These are phyloP conservation scores for Microstegium vimineum DNA, from an alignment of 176 grass and related monocot genomes.

Conservation along the genomic window DNA sequence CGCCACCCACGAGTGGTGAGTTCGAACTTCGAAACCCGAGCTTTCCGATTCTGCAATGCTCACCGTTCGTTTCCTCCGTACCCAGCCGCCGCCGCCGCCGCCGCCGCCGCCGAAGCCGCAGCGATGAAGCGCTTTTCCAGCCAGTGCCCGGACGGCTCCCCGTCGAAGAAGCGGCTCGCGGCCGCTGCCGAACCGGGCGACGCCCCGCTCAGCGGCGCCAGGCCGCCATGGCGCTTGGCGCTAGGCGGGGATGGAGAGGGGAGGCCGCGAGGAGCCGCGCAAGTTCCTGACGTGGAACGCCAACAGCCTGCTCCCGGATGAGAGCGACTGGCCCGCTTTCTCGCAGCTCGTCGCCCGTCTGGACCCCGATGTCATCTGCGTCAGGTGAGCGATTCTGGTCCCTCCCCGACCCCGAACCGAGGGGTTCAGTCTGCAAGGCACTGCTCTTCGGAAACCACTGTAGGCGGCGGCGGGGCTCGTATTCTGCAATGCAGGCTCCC, in stretches of 20 bases:
- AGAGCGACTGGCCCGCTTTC: slow-evolving; percentile 86
- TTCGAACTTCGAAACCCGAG: neutral
- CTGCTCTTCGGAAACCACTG: neutral
- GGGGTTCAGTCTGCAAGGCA: neutral
- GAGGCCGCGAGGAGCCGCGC: slow-evolving; percentile 43
- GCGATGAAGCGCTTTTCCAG: slow-evolving; percentile 98
- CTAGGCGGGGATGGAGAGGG: slow-evolving; percentile 2
- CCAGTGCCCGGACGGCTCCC: slow-evolving; percentile 66
- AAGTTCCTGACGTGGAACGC: slow-evolving; percentile 92
- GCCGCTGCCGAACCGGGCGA: slow-evolving; percentile 10
- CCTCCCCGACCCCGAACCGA: neutral
- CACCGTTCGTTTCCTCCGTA: neutral
- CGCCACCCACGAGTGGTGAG: neutral
- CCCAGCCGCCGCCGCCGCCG: neutral
- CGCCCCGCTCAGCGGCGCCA: neutral
- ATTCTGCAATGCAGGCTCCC: slow-evolving; percentile 18
- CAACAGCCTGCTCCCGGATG: slow-evolving; percentile 82
- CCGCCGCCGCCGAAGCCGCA: neutral
- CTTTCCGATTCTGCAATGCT: neutral
- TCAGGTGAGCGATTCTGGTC: slow-evolving; percentile 47
- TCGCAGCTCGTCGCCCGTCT: slow-evolving; percentile 57
- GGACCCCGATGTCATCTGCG: slow-evolving; percentile 83
- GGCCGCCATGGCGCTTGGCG: too few species aligned
- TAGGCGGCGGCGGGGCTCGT: neutral
- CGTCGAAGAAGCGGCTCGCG: slow-evolving; percentile 55